phyloP scores from a whole-genome alignment of 768 basidiomycete species.

The Mycena albidolilacea region DNA sequence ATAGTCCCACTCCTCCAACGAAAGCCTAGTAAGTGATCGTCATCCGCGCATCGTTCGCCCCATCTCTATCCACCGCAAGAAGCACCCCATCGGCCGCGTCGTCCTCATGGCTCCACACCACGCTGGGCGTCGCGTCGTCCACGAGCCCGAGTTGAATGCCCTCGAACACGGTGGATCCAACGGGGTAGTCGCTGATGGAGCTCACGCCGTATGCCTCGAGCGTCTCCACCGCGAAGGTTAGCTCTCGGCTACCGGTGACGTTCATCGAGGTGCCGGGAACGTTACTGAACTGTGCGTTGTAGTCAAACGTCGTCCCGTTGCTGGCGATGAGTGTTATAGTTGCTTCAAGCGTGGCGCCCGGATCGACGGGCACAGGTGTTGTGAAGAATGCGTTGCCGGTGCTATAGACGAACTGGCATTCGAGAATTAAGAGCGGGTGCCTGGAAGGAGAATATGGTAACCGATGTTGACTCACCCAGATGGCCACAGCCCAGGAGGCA shows the following conservation, averaged over 20 bases:
- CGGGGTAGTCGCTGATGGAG: constrained; percentile 4
- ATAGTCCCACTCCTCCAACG: neutral
- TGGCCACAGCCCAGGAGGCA: neutral
- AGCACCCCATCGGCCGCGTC: neutral
- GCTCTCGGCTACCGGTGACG: constrained; percentile 2
- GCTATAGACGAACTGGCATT: neutral
- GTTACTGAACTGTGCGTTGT: constrained; percentile 30
- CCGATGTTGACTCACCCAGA: constrained; percentile 6
- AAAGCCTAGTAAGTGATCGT: constrained; percentile 4
- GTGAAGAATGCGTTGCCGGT: constrained; percentile 8
- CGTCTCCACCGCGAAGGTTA: constrained; percentile 25
- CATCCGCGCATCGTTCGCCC: neutral
- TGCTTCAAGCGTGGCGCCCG: constrained; percentile 24
- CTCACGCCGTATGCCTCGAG: constrained; percentile 16
- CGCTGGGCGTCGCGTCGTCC: neutral
- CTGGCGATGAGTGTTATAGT: constrained; percentile 22
- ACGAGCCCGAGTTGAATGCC: neutral
- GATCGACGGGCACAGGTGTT: constrained; percentile 10
- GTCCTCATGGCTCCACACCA: neutral
- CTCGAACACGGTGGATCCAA: constrained; percentile 2
- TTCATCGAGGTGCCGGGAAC: constrained; percentile 27
- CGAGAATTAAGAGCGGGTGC: no score
- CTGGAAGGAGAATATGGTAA: neutral
- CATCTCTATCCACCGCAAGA: neutral
- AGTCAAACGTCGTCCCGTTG: constrained; percentile 20